These are phyloP conservation scores for Lactifluus hygrophoroides DNA, from an alignment of 768 basidiomycete genomes.

Conservation along the genomic window DNA sequence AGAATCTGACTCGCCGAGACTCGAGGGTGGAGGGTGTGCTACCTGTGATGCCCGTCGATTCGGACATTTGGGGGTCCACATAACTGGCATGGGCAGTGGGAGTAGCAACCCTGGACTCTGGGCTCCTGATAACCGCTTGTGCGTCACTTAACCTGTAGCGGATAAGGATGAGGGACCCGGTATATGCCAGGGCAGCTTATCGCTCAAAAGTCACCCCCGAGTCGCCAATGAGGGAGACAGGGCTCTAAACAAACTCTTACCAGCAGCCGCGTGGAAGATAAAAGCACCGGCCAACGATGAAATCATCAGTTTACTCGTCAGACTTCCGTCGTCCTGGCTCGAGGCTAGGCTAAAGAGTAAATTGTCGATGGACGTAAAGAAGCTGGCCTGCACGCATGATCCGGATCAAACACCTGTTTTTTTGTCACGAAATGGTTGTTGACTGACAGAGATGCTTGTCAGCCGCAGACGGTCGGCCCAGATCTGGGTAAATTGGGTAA, in stretches of 20 bases:
- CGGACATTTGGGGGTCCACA: not conserved
- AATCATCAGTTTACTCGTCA: not conserved
- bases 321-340: not conserved
- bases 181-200: constrained; percentile 15
- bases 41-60: not conserved
- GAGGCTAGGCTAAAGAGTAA: constrained; percentile 1
- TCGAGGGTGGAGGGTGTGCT: constrained; percentile 1
- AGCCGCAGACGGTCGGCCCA: constrained; percentile 17
- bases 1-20: not conserved
- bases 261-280: constrained; percentile 17
- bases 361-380: constrained; percentile 18
- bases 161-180: constrained; percentile 15
- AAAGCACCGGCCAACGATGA: constrained; percentile 17
- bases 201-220: not conserved
- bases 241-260: constrained; percentile 4
- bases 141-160: constrained; percentile 9
- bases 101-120: not conserved
- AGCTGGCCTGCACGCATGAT: constrained; percentile 5
- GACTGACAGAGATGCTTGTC: constrained; percentile 13
- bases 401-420: not conserved
- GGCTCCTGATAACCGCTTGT: not conserved
- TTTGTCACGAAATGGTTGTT: not conserved
- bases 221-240: not conserved
- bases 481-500: constrained; percentile 6
- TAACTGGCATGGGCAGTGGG: not conserved